Evolutionary conservation across 2,329 filamentous ascomycete genomes (phyloP).

Genomic region (Chaetomium strumarium): DNA sequence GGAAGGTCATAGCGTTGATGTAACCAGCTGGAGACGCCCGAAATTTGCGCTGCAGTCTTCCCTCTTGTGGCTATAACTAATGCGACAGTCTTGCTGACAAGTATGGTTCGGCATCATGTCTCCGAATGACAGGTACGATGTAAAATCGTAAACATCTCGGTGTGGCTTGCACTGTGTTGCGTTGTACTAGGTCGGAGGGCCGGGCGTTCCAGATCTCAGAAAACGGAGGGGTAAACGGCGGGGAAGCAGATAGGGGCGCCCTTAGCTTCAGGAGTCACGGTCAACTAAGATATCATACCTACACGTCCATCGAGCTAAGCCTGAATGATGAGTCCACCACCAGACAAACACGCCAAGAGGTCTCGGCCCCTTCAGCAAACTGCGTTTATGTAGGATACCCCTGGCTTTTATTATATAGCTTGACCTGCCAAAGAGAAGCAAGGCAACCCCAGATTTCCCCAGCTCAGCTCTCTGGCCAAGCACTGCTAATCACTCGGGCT

Average conservation of each 20-base stretch:
- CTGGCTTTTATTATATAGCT: too few species aligned
- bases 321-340: too few species aligned
- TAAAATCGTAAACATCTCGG: background rate
- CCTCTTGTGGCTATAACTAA: too few species aligned
- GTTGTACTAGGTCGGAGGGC: background rate
- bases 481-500: background rate
- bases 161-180: background rate
- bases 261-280: background rate
- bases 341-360: too few species aligned
- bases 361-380: too few species aligned
- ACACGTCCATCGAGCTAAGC: too few species aligned
- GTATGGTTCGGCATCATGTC: background rate
- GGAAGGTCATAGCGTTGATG: too few species aligned
- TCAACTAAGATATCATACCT: too few species aligned
- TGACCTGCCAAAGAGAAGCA: background rate
- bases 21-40: too few species aligned
- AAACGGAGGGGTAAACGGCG: background rate
- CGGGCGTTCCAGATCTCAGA: background rate
- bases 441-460: background rate
- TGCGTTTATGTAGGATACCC: too few species aligned
- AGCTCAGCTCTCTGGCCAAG: background rate
- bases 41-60: too few species aligned
- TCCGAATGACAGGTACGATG: background rate
- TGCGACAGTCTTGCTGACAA: background rate
- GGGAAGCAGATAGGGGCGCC: background rate